A percentile compares a stretch with the other conserved stretches of the same genome.
Conservation (phyloP, 73 alveolate species). For the Diophrys sp. region DNA sequence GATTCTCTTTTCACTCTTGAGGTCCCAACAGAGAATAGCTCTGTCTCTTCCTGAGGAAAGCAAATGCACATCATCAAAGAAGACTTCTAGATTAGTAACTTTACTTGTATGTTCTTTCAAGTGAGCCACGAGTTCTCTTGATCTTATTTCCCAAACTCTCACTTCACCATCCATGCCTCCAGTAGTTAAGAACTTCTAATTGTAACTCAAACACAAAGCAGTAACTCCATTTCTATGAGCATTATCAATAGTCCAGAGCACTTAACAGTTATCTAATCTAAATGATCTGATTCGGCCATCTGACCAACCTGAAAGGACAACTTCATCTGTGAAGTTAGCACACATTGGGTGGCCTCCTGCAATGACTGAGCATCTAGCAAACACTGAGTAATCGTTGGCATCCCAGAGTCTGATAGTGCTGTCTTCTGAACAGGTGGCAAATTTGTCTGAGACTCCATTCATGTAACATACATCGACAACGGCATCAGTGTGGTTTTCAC, state of each 20-base stretch:
- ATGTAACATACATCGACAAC: constrained; percentile 77
- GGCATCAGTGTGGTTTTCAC: constrained; percentile 92
- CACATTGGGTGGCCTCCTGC: constrained; percentile 82
- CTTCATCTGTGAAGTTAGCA: constrained; percentile 82
- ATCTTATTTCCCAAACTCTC: constrained; percentile 92
- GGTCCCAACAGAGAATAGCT: constrained; percentile 87
- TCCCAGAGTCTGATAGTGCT: constrained; percentile 94
- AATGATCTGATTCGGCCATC: constrained; percentile 91
- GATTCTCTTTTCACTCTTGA: constrained; percentile 84
- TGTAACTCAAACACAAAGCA: constrained; percentile 72
- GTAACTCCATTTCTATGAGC: constrained; percentile 95
- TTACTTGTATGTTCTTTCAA: constrained; percentile 88
- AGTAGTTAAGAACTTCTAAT: constrained; percentile 76
- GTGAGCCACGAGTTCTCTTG: constrained; percentile 92
- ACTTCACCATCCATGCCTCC: constrained; percentile 95
- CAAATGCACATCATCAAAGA: constrained; percentile 84
- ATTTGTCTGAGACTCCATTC: constrained; percentile 85
- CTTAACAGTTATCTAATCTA: constrained; percentile 75
- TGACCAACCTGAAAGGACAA: constrained; percentile 87
- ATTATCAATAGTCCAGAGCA: constrained; percentile 93
- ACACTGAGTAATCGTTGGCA: constrained; percentile 83
- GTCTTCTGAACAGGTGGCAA: constrained; percentile 91
- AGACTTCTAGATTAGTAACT: constrained; percentile 86
- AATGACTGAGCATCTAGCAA: constrained; percentile 70
- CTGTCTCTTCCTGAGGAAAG: constrained; percentile 84